These are phyloP conservation scores for Sanghuangporus baumii DNA, from an alignment of 1,284 basidiomycete genomes.

Conservation along the genomic window DNA sequence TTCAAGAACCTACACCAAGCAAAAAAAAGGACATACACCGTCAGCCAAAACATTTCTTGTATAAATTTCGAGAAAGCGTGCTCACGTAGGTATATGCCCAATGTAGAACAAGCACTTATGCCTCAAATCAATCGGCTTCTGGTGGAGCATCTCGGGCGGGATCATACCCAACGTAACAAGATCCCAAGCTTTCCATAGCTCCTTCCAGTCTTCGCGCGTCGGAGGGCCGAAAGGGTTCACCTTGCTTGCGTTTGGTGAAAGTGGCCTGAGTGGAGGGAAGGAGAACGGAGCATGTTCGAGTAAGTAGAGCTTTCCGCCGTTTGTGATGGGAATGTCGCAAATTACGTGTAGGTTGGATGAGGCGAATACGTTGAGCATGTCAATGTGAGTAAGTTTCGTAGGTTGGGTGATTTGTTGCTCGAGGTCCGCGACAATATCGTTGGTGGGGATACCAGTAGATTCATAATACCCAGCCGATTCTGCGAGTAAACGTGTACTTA, in stretches of 20 bases:
- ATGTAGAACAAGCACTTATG: slow-evolving; percentile 90
- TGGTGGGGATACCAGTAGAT: too few species aligned
- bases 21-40: too few species aligned
- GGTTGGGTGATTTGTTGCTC: too few species aligned
- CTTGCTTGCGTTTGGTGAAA: not conserved
- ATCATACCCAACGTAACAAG: slow-evolving; percentile 86
- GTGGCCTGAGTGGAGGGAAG: slow-evolving; percentile 52
- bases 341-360: too few species aligned
- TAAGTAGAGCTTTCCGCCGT: slow-evolving; percentile 30
- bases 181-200: slow-evolving; percentile 90
- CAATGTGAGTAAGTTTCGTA: too few species aligned
- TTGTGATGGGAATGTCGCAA: too few species aligned
- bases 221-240: slow-evolving; percentile 62
- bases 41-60: too few species aligned
- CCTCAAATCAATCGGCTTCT: slow-evolving; percentile 91
- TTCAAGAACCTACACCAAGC: slow-evolving; percentile 57
- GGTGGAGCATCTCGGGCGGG: slow-evolving; percentile 75
- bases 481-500: too few species aligned
- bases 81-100: slow-evolving; percentile 75
- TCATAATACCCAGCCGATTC: too few species aligned
- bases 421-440: too few species aligned
- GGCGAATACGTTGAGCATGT: too few species aligned
- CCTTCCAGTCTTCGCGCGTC: slow-evolving; percentile 72
- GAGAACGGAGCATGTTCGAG: slow-evolving; percentile 81
- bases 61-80: too few species aligned